Evolutionary conservation across 768 basidiomycete species (phyloP).

Genomic region (Lenzites betulinus): DNA sequence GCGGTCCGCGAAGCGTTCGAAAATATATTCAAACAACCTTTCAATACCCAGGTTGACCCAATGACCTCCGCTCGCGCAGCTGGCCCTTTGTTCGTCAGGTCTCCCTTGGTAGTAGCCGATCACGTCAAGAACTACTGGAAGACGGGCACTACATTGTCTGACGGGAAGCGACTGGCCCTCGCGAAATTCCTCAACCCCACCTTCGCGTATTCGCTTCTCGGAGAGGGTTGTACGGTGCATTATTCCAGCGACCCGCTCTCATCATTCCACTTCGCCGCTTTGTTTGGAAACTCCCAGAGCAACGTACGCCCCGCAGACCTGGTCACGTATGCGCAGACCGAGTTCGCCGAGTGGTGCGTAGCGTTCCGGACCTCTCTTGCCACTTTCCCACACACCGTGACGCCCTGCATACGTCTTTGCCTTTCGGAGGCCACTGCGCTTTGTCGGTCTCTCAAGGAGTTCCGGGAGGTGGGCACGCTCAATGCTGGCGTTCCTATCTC

Average conservation of each 20-base stretch:
- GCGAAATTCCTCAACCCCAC: conserved; percentile 48
- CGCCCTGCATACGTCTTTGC: conserved; percentile 21
- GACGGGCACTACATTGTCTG: conserved; percentile 40
- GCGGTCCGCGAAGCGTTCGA: conserved; percentile 27
- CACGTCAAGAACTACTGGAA: conserved; percentile 37
- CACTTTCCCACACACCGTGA: neutral
- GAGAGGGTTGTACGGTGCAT: conserved; percentile 43
- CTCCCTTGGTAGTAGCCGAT: conserved; percentile 31
- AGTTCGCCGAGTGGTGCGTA: conserved; percentile 25
- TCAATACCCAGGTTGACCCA: neutral
- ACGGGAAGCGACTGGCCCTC: conserved; percentile 16
- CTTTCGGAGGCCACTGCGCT: conserved; percentile 36
- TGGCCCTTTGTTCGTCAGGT: conserved; percentile 41
- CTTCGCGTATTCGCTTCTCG: conserved; percentile 43
- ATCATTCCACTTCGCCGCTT: conserved; percentile 45
- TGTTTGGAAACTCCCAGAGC: conserved; percentile 11
- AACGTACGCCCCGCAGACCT: conserved; percentile 21
- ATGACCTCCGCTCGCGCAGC: conserved; percentile 34
- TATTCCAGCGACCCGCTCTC: conserved; percentile 46
- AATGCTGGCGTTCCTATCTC: conserved; percentile 29
- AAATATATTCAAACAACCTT: conserved; percentile 20
- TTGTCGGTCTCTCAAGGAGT: conserved; percentile 23
- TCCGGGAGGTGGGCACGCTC: neutral
- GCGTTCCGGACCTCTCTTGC: conserved; percentile 25
- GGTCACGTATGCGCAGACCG: neutral